Base-by-base conservation (phyloP, 2,329 filamentous ascomycete species). In the Apiospora kogelbergensis region DNA sequence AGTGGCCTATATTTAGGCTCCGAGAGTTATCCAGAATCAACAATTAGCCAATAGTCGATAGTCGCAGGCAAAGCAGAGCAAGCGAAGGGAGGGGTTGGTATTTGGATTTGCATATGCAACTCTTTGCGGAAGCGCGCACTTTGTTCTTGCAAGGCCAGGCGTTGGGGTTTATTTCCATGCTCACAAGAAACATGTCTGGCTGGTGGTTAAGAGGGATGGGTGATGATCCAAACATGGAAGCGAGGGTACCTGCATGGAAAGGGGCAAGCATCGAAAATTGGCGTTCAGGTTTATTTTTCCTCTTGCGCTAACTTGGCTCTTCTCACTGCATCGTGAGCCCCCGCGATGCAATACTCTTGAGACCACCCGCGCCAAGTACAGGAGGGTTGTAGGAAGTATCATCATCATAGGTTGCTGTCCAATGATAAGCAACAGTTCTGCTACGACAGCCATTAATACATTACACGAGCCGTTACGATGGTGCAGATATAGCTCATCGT, bases 171-270 rank as follows among this genome's bases (percentile, higher is more conserved):
- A 7, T 37, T 60, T 60, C 30, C 53, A 37, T 60, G 53, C 53
- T 37, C 26, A 37, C 26, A 33, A 10, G 26, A 26, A 26, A 37
- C n/a, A 60, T 37, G 26, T 37, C 17, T 22, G 30, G 53, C 17
- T 11, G 53, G 53, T 60, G 30, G 20, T 60, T 37, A 37, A 20
- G 30, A 60, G 11, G 53, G 53, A 60, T n/a, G 30, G 53, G 22
- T 60, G 26, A 33, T n/a, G 30, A 60, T 37, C 53, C 53, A 60
- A 60, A 37, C 37, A 60, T 60, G 53, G 53, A 60, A 37, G 53
- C 17, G 30, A 60, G 53, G 53, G 53, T 60, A 60, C 53, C 53
- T 60, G 53, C 53, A 60, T 60, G 53, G 53, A n/a, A 37, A 37
- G 53, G 53, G 53, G 53, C 30, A 60, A 60, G 53, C 53, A 60